Evolutionary conservation across 2,329 filamentous ascomycete genomes (phyloP), one percentile per base, ranked within the genome.

Genomic region (Paraconiothyrium sp.): DNA sequence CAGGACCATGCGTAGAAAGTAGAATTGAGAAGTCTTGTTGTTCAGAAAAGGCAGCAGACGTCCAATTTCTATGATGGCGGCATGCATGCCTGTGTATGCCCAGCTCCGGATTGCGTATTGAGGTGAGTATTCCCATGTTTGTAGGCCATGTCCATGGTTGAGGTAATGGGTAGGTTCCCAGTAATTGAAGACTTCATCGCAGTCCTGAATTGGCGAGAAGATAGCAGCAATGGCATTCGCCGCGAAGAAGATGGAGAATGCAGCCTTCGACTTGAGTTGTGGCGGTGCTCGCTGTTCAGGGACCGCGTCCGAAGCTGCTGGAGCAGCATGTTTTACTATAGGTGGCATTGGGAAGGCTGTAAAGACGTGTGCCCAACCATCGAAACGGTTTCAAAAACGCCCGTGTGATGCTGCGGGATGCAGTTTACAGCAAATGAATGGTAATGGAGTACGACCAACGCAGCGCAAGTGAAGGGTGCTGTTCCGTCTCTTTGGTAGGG

Each of bases 81-180:
- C 92, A 79, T 99, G 94, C 1, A 97, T 80, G 5, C 84, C 86
- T 41, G 96, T 84, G 74, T 99, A 99, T 24, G 93, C 84, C 95
- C 95, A 99, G 81, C 93, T 97, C 65, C 95, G 89, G 70, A 99
- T 97, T 54, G 93, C 92, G 80, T 92, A 98, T 60, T 94, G 90
- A 5, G 95, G 95, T 0, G 94, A 97, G 80, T 98, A 99, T 79
- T 99, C 95, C 95, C 95, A 99, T 1, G 95, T 99, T 82, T 99
- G 94, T 54, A 97, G 84, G 43, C 94, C 95, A 74, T 97, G 94
- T 71, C 92, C 92, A 82, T 97, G 93, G 61, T 89, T 91, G 32
- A 99, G 86, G 79, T 97, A 99, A 79, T 99, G 95, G 0, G 94
- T 89, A 0, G 95, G 94, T 73, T 99, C 95, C 93, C 94, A 99